Conservation (phyloP, 2,329 filamentous ascomycete genomes). For the Thelonectria blattea region DNA sequence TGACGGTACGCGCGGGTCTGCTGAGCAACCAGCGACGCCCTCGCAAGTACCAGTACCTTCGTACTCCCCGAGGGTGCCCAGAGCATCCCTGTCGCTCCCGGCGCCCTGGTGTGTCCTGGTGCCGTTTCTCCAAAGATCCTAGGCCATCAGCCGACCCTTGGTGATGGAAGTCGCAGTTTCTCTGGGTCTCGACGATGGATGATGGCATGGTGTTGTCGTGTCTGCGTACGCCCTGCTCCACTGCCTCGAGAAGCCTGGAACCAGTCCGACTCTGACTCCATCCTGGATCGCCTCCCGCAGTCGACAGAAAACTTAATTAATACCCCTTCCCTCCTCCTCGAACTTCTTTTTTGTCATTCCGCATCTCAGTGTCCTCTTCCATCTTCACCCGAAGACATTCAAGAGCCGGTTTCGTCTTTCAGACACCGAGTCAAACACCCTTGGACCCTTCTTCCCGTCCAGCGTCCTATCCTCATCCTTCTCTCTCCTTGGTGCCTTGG, state of each 20-base stretch:
- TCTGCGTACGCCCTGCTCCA: slow-evolving; percentile 6
- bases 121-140: slow-evolving; percentile 22
- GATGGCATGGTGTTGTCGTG: slow-evolving; percentile 2
- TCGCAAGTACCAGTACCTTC: slow-evolving; percentile 10
- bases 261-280: slow-evolving; percentile 19
- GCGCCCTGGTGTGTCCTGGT: slow-evolving; percentile 21
- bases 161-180: slow-evolving; percentile 9
- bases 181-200: not conserved
- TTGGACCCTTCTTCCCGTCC: slow-evolving; percentile 7
- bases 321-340: slow-evolving; percentile 30
- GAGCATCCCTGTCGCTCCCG: slow-evolving; percentile 15
- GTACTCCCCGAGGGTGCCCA: slow-evolving; percentile 1
- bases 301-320: slow-evolving; percentile 32
- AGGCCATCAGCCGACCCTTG: slow-evolving; percentile 15
- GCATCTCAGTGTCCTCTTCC: slow-evolving; percentile 15
- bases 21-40: not conserved
- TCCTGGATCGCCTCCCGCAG: slow-evolving; percentile 26
- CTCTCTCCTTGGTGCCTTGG: slow-evolving; percentile 8
- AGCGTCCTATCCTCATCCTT: slow-evolving; percentile 23
- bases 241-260: slow-evolving; percentile 2
- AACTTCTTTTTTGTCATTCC: slow-evolving; percentile 5
- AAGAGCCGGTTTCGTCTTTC: slow-evolving; percentile 13
- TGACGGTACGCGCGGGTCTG: slow-evolving; percentile 13
- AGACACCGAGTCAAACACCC: not conserved
- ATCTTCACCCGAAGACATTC: slow-evolving; percentile 2